Conservation (phyloP, 768 basidiomycete species). For the Mycena belliarum region DNA sequence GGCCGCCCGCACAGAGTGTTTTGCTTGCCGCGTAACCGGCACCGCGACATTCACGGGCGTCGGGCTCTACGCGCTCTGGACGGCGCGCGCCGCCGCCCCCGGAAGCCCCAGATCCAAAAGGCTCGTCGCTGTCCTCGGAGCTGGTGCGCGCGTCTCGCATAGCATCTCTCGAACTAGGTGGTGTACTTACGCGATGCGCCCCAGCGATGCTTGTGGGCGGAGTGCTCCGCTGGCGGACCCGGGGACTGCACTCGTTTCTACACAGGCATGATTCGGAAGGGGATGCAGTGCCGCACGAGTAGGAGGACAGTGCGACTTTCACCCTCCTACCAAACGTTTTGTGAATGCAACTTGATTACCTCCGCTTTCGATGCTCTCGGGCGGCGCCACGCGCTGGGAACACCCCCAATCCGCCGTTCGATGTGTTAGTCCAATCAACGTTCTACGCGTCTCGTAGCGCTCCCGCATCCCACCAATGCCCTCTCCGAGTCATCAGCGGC, state of each 20-base stretch:
- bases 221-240: conserved; percentile 15
- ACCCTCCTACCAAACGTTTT: no score
- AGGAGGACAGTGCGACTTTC: no score
- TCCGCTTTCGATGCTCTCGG: no score
- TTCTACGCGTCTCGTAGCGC: no score
- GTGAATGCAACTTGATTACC: no score
- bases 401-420: no score
- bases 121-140: conserved; percentile 46
- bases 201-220: conserved; percentile 20
- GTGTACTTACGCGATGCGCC: not conserved
- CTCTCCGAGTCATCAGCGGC: no score
- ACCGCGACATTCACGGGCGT: conserved; percentile 61
- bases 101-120: conserved; percentile 63
- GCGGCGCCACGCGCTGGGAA: no score
- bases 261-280: not conserved
- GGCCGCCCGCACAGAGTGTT: conserved; percentile 46
- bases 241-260: not conserved
- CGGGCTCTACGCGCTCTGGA: conserved; percentile 68
- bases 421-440: no score
- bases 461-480: no score
- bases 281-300: no score
- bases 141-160: conserved; percentile 1
- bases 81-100: conserved; percentile 62
- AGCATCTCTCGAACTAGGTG: not conserved
- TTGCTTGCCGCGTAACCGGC: conserved; percentile 72